phyloP scores from a whole-genome alignment of 306 rosid species.

The Corylus avellana region DNA sequence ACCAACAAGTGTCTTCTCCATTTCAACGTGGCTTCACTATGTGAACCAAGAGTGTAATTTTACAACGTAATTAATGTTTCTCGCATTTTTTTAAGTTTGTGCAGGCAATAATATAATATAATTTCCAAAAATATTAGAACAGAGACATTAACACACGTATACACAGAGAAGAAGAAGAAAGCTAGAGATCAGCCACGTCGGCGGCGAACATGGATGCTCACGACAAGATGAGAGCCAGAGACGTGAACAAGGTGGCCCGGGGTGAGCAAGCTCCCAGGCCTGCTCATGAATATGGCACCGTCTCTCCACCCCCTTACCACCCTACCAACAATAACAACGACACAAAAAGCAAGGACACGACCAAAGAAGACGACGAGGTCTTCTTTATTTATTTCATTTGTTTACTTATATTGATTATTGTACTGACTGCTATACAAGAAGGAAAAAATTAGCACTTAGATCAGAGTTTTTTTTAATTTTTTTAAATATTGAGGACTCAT shows the following conservation, averaged over 20 bases:
- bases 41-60: background rate
- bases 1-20: background rate
- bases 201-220: slow-evolving; percentile 50
- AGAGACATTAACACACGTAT: too few species aligned
- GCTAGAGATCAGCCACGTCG: slow-evolving; percentile 24
- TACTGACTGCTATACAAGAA: too few species aligned
- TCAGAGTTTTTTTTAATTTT: too few species aligned
- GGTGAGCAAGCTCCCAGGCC: slow-evolving; percentile 60
- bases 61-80: too few species aligned
- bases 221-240: slow-evolving; percentile 56
- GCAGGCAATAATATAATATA: background rate
- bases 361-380: background rate
- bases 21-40: background rate
- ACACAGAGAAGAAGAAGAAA: background rate
- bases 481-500: too few species aligned
- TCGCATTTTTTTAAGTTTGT: background rate
- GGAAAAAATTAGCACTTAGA: too few species aligned
- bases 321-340: slow-evolving; percentile 11
- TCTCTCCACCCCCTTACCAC: slow-evolving; percentile 43
- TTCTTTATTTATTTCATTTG: background rate
- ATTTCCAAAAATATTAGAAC: too few species aligned
- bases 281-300: slow-evolving; percentile 52
- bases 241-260: slow-evolving; percentile 43
- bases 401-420: too few species aligned
- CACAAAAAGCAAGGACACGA: background rate